These are phyloP conservation scores for Saccharomyces paradoxus DNA, from an alignment of 805 yeast genomes.

Conservation along the genomic window DNA sequence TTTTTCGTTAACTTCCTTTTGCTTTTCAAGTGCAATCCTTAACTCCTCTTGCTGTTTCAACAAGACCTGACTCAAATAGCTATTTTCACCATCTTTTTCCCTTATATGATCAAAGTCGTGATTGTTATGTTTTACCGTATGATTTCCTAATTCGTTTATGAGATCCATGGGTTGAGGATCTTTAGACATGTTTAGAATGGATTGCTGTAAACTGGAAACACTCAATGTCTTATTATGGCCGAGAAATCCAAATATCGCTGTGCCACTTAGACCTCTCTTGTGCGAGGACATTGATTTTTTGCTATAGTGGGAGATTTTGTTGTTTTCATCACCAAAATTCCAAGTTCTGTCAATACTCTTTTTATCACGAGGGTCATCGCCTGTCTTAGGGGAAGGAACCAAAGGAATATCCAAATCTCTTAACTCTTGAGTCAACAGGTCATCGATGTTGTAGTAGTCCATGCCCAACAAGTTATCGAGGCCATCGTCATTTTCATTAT, in stretches of 20 bases:
- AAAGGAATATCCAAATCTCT: slow-evolving; percentile 58
- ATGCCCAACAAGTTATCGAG: slow-evolving; percentile 40
- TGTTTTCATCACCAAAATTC: slow-evolving; percentile 11
- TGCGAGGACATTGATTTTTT: slow-evolving; percentile 31
- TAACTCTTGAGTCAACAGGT: slow-evolving; percentile 48
- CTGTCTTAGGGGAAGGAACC: slow-evolving; percentile 11
- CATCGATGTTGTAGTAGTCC: slow-evolving; percentile 46
- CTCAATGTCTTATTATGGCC: slow-evolving; percentile 58
- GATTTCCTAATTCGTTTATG: not conserved
- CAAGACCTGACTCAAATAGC: slow-evolving; percentile 16
- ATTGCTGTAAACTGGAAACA: slow-evolving; percentile 39
- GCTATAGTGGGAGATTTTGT: slow-evolving; percentile 5
- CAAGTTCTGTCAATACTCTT: not conserved
- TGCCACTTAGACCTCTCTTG: slow-evolving; percentile 61
- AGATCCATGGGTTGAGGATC: slow-evolving; percentile 4
- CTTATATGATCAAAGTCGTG: not conserved
- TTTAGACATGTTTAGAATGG: slow-evolving; percentile 6
- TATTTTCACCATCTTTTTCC: not conserved
- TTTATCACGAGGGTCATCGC: not conserved
- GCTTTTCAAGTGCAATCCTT: slow-evolving; percentile 25
- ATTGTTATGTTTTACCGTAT: not conserved
- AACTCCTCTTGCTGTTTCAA: slow-evolving; percentile 27
- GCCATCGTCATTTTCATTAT: slow-evolving; percentile 30
- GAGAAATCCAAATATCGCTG: slow-evolving; percentile 69
- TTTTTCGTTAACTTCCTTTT: slow-evolving; percentile 24